Evolutionary conservation across 225 moss, liverwort and hornwort species (phyloP), one percentile per base, ranked within the genome.

Genomic region (Polytrichum formosum): DNA sequence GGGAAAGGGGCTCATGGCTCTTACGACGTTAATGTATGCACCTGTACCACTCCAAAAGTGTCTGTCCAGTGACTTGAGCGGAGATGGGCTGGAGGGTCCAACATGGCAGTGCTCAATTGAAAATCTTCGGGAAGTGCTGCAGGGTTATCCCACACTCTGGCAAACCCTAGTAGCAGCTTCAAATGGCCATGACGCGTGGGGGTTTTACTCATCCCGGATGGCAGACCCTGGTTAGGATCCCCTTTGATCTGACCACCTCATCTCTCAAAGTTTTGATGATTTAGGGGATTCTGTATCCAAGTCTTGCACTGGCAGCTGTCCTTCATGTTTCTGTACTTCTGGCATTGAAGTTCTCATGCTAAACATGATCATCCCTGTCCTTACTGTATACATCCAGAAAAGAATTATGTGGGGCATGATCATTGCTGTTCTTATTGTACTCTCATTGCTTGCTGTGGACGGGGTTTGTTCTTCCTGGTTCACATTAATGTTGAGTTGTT

Each of bases 1-100:
- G 70, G 90, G 87, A 66, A 84, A 87, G 66, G 83, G 81, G 63
- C 71, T 85, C 5, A 80, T 85, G 76, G 91, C 90, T 60, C 75
- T 89, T 74, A 71, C 89, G 53, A 92, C 89, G 8, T 78, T 92
- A 70, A 85, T 92, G 89, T 90, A 83, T 82, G 89, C 89, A 66
- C 87, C 91, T 62, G 78, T 83, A 28, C 79, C 79, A 65, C 61
- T 92, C 78, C 89, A 89, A 70, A 90, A 83, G 64, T 90, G 89
- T 67, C 69, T 92, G 68, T 66, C 53, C 73, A 31, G 70, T 21
- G 85, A 83, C 33, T 0, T 20, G 62, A 78, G 74, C 72, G 70
- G 78, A 65, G 83, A 78, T 54, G 77, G 80, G 55, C 74, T 76
- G 30, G 75, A 74, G 7, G 77, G 81, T 27, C 80, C 64, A 55